phyloP scores from a whole-genome alignment of 2,329 filamentous ascomycete genomes.

The Bipolaris oryzae region DNA sequence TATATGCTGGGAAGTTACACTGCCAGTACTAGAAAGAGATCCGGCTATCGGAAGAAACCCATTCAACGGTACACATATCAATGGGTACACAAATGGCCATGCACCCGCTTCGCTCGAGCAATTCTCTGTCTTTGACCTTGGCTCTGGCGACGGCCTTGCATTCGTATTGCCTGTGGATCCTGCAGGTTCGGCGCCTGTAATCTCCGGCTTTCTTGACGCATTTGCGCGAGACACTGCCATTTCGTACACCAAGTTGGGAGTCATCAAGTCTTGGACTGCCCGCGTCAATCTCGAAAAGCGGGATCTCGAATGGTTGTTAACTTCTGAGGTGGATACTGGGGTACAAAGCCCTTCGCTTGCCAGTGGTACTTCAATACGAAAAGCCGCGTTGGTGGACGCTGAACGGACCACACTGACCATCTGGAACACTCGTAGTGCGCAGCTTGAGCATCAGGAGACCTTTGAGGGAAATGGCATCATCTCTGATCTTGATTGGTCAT shows the following conservation, averaged over 20 bases:
- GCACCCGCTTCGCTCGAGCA: constrained; percentile 60
- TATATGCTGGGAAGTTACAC: constrained; percentile 77
- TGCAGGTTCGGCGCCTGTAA: constrained; percentile 72
- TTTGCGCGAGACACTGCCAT: constrained; percentile 87
- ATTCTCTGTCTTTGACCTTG: constrained; percentile 74
- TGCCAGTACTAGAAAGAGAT: constrained; percentile 57
- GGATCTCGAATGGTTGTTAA: constrained; percentile 79
- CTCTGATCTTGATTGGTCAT: constrained; percentile 91
- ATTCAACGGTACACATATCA: constrained; percentile 29
- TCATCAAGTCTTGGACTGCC: constrained; percentile 85
- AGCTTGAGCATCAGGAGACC: constrained; percentile 79
- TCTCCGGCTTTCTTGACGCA: constrained; percentile 80
- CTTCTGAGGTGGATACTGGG: constrained; percentile 80
- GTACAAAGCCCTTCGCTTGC: constrained; percentile 75
- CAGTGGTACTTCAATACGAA: constrained; percentile 84
- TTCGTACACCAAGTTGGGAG: constrained; percentile 77
- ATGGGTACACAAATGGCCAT: constrained; percentile 40
- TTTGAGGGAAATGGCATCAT: constrained; percentile 77
- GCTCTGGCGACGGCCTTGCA: constrained; percentile 58
- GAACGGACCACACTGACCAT: constrained; percentile 79
- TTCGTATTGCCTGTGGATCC: constrained; percentile 83
- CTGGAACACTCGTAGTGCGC: constrained; percentile 83
- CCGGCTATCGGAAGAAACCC: constrained; percentile 36
- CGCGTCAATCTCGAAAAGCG: constrained; percentile 66
- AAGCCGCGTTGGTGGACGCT: constrained; percentile 80